Evolutionary conservation across 768 basidiomycete genomes (phyloP), one percentile per base, ranked within the genome.

Genomic region (Cyathus striatus): DNA sequence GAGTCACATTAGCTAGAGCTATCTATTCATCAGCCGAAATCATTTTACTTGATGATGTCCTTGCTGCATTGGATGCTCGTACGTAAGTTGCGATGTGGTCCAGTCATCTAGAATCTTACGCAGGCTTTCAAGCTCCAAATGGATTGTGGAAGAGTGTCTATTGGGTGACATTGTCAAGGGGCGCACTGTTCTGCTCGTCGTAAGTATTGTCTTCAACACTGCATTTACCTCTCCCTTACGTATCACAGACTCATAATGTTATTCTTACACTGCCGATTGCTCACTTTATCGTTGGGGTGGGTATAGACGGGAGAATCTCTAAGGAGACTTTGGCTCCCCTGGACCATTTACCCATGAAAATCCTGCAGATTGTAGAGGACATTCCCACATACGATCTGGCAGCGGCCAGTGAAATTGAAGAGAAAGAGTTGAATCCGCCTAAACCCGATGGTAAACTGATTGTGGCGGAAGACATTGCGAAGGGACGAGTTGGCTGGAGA

Each of bases 181-280:
- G 13, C 75, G 91, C 41, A 95, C 93, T 0, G 67, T 93, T 42
- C 72, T 96, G 34, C 73, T 96, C 23, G 91, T 95, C 33, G 78
- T 78, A 52, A 34, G 68, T 60, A 3, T 20, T 40, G n/a, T n/a
- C n/a, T n/a, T n/a, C n/a, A n/a, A n/a, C n/a, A n/a, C n/a, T n/a
- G n/a, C n/a, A n/a, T n/a, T n/a, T n/a, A n/a, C n/a, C n/a, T n/a
- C n/a, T n/a, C n/a, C n/a, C 32, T 27, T n/a, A n/a, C 6, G 10
- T 9, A 17, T n/a, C 12, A 14, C 41, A 72, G 70, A 70, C 70
- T 2, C 70, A 72, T 45, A 72, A 74, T 42, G 68, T 83, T 10
- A 66, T 72, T 2, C 62, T 83, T 58, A 62, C 69, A 1, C 62
- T 62, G 14, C 68, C 76, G 2, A 60, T 83, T 5, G 78, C 80